Percentiles rank a stretch among this genome's conserved stretches.
Evolutionary conservation across 306 rosid genomes (phyloP).

Genomic region (Heteromeles arbutifolia): DNA sequence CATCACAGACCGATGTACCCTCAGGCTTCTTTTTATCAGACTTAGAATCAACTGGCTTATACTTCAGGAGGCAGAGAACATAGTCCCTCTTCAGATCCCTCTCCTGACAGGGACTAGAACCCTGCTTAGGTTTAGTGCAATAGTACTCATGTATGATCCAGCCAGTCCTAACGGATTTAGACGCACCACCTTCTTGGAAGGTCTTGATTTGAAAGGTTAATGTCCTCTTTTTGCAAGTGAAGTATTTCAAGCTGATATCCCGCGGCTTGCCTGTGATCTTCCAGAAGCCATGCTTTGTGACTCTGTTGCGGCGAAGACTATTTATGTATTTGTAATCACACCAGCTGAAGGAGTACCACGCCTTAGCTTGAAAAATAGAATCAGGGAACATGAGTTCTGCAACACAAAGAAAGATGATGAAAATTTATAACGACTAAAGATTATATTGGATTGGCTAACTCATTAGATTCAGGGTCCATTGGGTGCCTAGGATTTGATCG

Average conservation of each 20-base stretch:
- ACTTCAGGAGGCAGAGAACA: slow-evolving; percentile 46
- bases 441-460: background rate
- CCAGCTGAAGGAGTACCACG: slow-evolving; percentile 49
- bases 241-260: background rate
- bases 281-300: slow-evolving; percentile 47
- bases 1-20: background rate
- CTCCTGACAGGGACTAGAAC: background rate
- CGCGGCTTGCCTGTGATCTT: slow-evolving; percentile 44
- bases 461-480: background rate
- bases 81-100: slow-evolving; percentile 26
- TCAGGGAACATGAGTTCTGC: slow-evolving; percentile 22
- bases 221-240: slow-evolving; percentile 49
- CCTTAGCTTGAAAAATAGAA: slow-evolving; percentile 3
- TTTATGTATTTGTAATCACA: slow-evolving; percentile 24
- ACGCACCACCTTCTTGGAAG: slow-evolving; percentile 29
- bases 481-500: background rate
- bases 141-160: slow-evolving; percentile 64
- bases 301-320: slow-evolving; percentile 25
- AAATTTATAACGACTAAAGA: background rate
- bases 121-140: background rate
- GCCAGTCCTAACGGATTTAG: slow-evolving; percentile 7
- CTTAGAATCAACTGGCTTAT: slow-evolving; percentile 1
- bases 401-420: background rate
- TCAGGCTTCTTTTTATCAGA: background rate
- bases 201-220: slow-evolving; percentile 14